These are phyloP conservation scores for Podospora anserina DNA, from an alignment of 495 filamentous ascomycete species.

Conservation along the genomic window DNA sequence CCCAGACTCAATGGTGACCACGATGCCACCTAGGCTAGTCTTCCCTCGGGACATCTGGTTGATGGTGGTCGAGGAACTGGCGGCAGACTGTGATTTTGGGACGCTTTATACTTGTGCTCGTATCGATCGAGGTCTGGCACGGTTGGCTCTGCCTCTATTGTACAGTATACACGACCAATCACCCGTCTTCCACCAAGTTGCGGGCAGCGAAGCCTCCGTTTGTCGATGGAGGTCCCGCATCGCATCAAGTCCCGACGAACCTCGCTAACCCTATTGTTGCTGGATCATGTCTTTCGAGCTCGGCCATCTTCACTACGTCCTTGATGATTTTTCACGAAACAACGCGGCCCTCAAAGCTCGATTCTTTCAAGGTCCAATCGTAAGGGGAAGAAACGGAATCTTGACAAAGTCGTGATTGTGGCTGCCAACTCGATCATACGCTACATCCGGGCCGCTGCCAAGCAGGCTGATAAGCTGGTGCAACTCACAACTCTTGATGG, in stretches of 20 bases:
- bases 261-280: conserved; percentile 65
- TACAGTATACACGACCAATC: conserved; percentile 45
- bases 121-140: conserved; percentile 49
- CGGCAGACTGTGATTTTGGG: conserved; percentile 49
- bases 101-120: conserved; percentile 57
- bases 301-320: conserved; percentile 54
- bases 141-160: conserved; percentile 57
- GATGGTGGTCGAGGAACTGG: conserved; percentile 57
- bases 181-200: conserved; percentile 26
- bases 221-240: conserved; percentile 68
- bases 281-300: conserved; percentile 65
- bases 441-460: conserved; percentile 36
- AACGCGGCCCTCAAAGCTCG: conserved; percentile 20
- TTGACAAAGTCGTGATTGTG: conserved; percentile 23
- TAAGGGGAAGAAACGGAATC: conserved; percentile 13
- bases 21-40: neutral
- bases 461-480: conserved; percentile 20
- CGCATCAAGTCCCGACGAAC: conserved; percentile 60
- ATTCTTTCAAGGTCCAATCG: conserved; percentile 47
- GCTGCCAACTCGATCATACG: conserved; percentile 34
- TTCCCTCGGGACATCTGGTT: conserved; percentile 61
- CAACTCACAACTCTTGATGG: conserved; percentile 49
- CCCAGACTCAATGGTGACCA: neutral
- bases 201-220: conserved; percentile 47
- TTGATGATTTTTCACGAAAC: conserved; percentile 50